Conservation (phyloP, 1,284 basidiomycete species). For the Hemileia vastatrix region DNA sequence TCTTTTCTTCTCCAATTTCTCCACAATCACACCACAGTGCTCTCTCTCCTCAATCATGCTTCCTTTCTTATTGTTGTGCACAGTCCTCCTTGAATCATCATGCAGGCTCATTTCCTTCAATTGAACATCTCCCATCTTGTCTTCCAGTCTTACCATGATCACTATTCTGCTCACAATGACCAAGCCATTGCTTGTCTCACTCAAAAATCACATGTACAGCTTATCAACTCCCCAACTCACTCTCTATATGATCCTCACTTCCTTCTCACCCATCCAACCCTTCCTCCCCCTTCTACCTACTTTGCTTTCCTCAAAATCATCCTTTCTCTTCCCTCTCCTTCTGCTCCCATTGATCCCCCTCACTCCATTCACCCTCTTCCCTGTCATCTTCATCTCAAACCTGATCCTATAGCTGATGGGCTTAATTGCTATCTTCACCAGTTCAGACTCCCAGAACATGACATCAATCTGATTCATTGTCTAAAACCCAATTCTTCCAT, state of each 20-base stretch:
- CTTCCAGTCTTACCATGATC: conserved; percentile 44
- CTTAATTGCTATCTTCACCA: too few relatives aligned
- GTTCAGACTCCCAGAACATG: too few relatives aligned
- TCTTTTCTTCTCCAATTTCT: conserved; percentile 49
- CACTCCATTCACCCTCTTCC: conserved; percentile 33
- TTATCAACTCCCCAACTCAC: conserved; percentile 45
- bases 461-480: conserved; percentile 2
- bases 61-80: conserved; percentile 50
- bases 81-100: conserved; percentile 47
- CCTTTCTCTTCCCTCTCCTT: conserved; percentile 29
- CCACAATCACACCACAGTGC: conserved; percentile 43
- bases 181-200: conserved; percentile 37
- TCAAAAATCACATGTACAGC: conserved; percentile 37
- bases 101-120: conserved; percentile 47
- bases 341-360: conserved; percentile 32
- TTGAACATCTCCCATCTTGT: conserved; percentile 51
- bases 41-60: conserved; percentile 45
- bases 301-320: conserved; percentile 36
- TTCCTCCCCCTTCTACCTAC: conserved; percentile 25
- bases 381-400: too few relatives aligned
- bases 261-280: neutral
- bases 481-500: neutral
- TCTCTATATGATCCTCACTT: conserved; percentile 46
- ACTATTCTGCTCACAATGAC: conserved; percentile 37
- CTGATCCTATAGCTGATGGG: too few relatives aligned